These are phyloP conservation scores for Phytomonas serpens DNA, from an alignment of 208 protist species.

Conservation along the genomic window DNA sequence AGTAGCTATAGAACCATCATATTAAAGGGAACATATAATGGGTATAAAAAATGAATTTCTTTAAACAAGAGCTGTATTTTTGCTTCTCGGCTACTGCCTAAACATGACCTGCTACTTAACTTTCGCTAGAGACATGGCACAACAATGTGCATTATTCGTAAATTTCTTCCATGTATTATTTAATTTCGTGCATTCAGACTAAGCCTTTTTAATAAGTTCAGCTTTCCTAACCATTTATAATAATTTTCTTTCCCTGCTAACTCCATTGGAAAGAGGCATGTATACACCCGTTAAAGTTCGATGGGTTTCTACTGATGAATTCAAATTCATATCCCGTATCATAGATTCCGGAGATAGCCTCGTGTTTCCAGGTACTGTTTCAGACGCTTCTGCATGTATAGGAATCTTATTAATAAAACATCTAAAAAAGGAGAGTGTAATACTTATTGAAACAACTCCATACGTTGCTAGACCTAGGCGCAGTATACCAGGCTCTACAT, in stretches of 20 bases:
- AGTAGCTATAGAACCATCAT: neutral
- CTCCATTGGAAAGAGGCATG: neutral
- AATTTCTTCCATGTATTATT: neutral
- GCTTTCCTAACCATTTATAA: neutral
- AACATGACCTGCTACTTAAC: neutral
- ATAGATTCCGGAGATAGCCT: neutral
- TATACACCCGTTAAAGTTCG: neutral
- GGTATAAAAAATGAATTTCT: slow-evolving; percentile 4
- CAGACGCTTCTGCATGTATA: neutral
- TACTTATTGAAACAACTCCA: neutral
- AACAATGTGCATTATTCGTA: slow-evolving; percentile 1
- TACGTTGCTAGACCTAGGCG: neutral
- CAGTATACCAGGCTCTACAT: neutral
- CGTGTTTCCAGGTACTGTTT: neutral
- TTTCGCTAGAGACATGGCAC: neutral
- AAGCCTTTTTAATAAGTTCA: slow-evolving; percentile 6
- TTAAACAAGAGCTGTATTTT: neutral
- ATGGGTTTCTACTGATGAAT: neutral
- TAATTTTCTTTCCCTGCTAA: neutral
- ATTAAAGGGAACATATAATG: neutral
- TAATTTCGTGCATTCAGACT: neutral
- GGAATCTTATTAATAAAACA: neutral
- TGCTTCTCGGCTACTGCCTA: neutral
- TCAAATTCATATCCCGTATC: neutral
- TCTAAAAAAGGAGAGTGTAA: neutral